Conservation (phyloP, 805 yeast species). For the Scheffersomyces spartinae region DNA sequence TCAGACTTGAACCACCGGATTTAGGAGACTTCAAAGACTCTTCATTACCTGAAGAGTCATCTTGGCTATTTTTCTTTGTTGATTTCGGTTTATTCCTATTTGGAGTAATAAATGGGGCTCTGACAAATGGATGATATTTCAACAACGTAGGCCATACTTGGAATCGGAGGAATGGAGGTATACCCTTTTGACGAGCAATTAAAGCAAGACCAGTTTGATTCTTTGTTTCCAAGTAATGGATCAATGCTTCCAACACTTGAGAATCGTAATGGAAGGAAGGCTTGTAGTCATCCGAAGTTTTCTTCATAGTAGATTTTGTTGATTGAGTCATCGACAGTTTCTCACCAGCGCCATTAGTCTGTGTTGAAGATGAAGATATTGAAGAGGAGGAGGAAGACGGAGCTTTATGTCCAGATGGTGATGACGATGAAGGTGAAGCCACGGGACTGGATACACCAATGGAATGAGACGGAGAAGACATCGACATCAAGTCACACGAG, state of each 20-base stretch:
- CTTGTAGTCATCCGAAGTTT: too few species aligned
- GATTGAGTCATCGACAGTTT: too few species aligned
- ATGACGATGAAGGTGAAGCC: too few species aligned
- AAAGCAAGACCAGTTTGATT: slow-evolving; percentile 70
- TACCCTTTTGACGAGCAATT: slow-evolving; percentile 71
- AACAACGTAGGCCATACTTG: slow-evolving; percentile 78
- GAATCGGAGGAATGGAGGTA: slow-evolving; percentile 72
- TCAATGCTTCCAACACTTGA: slow-evolving; percentile 43
- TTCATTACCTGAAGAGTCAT: slow-evolving; percentile 4
- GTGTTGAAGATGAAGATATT: too few species aligned
- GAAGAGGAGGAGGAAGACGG: too few species aligned
- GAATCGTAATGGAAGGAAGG: too few species aligned
- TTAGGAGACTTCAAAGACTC: slow-evolving; percentile 2
- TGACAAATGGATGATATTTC: slow-evolving; percentile 76
- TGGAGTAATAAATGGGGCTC: slow-evolving; percentile 60
- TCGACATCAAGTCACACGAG: too few species aligned
- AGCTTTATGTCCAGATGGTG: too few species aligned
- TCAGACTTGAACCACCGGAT: neutral
- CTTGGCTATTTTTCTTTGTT: slow-evolving; percentile 9
- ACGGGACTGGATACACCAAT: too few species aligned
- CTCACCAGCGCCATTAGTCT: too few species aligned
- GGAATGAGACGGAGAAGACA: too few species aligned
- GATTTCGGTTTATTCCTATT: slow-evolving; percentile 36
- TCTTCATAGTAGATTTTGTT: too few species aligned
- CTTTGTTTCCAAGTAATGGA: slow-evolving; percentile 40